Evolutionary conservation across 1,284 basidiomycete genomes (phyloP), one percentile per base, ranked within the genome.

Genomic region (Gymnopus androsaceus): DNA sequence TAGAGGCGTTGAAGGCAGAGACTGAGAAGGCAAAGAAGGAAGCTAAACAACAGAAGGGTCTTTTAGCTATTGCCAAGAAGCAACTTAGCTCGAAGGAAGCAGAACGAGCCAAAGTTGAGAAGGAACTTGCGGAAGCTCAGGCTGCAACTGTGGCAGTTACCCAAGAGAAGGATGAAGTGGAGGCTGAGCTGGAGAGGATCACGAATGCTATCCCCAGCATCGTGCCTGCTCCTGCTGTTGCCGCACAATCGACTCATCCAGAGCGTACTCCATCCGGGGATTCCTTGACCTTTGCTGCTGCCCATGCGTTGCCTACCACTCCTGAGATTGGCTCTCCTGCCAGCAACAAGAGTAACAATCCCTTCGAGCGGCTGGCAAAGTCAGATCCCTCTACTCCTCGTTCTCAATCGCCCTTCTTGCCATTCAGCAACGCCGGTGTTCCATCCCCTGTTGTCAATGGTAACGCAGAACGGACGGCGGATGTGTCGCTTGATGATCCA

Each of bases 21-120:
- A 75, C 95, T 40, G 97, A 98, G 70, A 95, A 93, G 75, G 71
- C 86, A 46, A 94, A 88, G 76, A 98, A 95, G 74, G 95, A 98
- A 49, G 92, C 92, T 0, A 89, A 97, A 68, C 94, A 97, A 69
- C 95, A 98, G 73, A 97, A 95, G 72, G 97, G 96, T 12, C 78
- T 97, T 56, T 80, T 95, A 14, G 94, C 95, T 3, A 97, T 99
- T 68, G 90, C 92, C 8, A 90, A 90, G 77, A 99, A 99, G 74
- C 97, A 99, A 74, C 77, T 99, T 21, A 84, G 82, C 14, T 86
- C 90, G 0, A 90, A 92, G 49, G 95, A 98, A 71, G 76, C 79
- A 0, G 90, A 94, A 62, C 84, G 83, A 54, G 83, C 82, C 12
- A 88, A 85, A 65, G 78, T 80, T 2, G 84, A 88, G 62, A 83